Evolutionary conservation across 2,329 filamentous ascomycete species (phyloP), one percentile per base, ranked within the genome.

Genomic region (Diplodia corticola): DNA sequence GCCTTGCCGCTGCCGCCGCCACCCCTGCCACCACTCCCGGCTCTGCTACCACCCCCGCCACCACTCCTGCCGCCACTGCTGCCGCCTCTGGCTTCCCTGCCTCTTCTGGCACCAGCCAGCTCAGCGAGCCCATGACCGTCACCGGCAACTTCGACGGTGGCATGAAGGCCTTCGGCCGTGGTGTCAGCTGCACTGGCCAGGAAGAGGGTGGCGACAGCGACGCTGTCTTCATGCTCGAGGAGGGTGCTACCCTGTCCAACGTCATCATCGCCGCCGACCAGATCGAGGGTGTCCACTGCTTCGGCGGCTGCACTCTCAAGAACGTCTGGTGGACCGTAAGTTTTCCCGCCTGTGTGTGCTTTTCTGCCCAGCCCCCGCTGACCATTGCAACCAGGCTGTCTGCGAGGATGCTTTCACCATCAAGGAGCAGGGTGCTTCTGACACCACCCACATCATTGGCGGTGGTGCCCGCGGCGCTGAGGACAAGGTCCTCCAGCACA

Each of bases 271-370:
- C 81, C 13, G 73, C 76, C 37, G 77, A 79, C 63, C 78, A 82
- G 69, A 75, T 80, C 33, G 82, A 83, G 71, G 81, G 81, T 63
- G 79, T 85, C 35, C 82, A 85, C 75, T 85, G 83, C 74, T 73
- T 79, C 63, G 82, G 81, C 37, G 74, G 79, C 15, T 84, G 82
- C 72, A 82, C 78, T 7, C 72, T 83, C 37, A 78, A 77, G 69
- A 73, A 72, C 54, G 69, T 74, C 49, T 75, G 73, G 73, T 74
- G 71, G 72, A 67, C 64, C 1, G 33, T 28, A 28, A 28, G 28
- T 6, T 28, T 28, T 28, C 6, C 28, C 28, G 28, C 28, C 28
- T 28, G n/a, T 28, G 28, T 6, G 6, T 3, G 28, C 6, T 28
- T 3, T 4, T 28, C 28, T 28, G 28, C 6, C 6, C 4, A 28